These are phyloP conservation scores for Starmerella etchellsii DNA, from an alignment of 805 yeast genomes.

Conservation along the genomic window DNA sequence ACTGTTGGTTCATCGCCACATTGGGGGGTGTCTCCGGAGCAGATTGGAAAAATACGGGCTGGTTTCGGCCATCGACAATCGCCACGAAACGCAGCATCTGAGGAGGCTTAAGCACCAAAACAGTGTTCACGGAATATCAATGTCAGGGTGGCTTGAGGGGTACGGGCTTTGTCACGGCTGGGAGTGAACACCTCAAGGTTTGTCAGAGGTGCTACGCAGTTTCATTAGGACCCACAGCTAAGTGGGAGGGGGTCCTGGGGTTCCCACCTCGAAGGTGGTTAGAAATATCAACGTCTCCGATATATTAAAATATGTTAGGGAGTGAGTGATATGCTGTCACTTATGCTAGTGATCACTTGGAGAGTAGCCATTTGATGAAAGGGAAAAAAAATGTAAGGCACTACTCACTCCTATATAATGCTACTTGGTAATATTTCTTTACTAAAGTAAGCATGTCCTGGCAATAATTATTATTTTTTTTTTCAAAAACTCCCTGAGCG, in stretches of 20 bases:
- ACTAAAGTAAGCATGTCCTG: background rate
- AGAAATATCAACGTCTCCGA: no score
- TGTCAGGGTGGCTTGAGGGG: background rate
- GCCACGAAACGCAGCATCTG: slow-evolving; percentile 17
- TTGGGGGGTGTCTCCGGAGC: slow-evolving; percentile 4
- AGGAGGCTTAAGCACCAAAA: no score
- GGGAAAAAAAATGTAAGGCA: no score
- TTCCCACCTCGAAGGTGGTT: no score
- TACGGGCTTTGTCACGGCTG: background rate
- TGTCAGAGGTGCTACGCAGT: background rate
- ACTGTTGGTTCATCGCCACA: slow-evolving; percentile 22
- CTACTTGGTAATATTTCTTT: no score
- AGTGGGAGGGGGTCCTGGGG: background rate
- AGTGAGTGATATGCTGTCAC: no score
- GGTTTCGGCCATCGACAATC: slow-evolving; percentile 12
- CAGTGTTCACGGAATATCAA: slow-evolving; percentile 9
- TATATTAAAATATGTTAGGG: no score
- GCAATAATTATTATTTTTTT: background rate
- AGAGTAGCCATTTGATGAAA: no score
- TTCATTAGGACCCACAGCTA: background rate
- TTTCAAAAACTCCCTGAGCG: background rate
- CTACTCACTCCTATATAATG: no score
- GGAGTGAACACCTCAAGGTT: background rate
- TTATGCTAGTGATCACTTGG: no score
- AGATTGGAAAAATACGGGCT: slow-evolving; percentile 15